Evolutionary conservation across 257 asterid genomes (phyloP).

Genomic region (Nicotiana paniculata): DNA sequence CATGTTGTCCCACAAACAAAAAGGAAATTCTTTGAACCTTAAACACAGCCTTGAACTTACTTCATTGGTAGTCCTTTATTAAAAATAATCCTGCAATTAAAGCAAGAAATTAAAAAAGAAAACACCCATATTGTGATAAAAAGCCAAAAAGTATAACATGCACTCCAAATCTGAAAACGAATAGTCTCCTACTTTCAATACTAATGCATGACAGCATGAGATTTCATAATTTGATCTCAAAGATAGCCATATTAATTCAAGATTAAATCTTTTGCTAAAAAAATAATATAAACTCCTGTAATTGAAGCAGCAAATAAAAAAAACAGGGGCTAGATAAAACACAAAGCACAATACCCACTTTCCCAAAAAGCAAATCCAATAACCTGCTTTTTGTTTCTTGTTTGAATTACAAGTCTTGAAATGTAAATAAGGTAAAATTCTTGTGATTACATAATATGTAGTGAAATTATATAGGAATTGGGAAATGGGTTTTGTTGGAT

Average conservation of each 20-base stretch:
- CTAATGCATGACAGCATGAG: not conserved
- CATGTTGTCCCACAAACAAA: constrained; percentile 27
- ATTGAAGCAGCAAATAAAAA: not conserved
- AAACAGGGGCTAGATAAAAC: not conserved
- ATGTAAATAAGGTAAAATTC: too few species aligned
- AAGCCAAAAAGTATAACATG: not conserved
- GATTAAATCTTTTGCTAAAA: too few species aligned
- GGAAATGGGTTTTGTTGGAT: too few species aligned
- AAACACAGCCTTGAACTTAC: constrained; percentile 20
- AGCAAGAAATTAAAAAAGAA: not conserved
- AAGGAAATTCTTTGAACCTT: constrained; percentile 9
- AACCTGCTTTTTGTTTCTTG: not conserved
- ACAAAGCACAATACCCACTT: not conserved
- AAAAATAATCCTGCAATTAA: not conserved
- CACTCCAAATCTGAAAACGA: not conserved
- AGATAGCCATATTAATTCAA: not conserved
- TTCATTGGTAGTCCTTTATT: constrained; percentile 13
- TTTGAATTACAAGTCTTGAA: not conserved
- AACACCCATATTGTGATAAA: not conserved
- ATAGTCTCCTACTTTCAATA: not conserved
- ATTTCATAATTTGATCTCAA: not conserved
- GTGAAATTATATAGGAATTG: too few species aligned
- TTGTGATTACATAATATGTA: too few species aligned
- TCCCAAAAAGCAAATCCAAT: not conserved
- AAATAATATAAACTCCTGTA: not conserved